These are phyloP conservation scores for Aspergillus hancockii DNA, from an alignment of 495 filamentous ascomycete species.

Conservation along the genomic window DNA sequence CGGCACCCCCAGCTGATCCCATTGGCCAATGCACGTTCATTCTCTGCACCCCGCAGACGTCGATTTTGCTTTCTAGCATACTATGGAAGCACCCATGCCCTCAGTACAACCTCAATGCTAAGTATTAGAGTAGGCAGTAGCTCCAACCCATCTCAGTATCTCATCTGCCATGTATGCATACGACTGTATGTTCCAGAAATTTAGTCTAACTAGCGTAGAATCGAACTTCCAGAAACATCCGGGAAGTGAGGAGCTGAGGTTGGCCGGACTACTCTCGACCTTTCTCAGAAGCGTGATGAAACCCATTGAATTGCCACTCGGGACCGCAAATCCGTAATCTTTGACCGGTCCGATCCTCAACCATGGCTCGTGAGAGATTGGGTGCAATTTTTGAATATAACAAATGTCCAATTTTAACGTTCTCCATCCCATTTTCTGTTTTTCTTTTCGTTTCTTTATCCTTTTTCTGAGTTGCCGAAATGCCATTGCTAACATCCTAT, in stretches of 20 bases:
- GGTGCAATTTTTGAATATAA: slow-evolving; percentile 2
- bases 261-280: not conserved
- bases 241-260: not conserved
- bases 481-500: not conserved
- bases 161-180: not conserved
- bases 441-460: not conserved
- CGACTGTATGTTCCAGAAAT: not conserved
- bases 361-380: slow-evolving; percentile 16
- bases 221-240: not conserved
- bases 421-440: not conserved
- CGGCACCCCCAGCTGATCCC: not conserved
- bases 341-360: slow-evolving; percentile 9
- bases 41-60: slow-evolving; percentile 17
- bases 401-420: slow-evolving; percentile 6
- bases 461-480: not conserved
- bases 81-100: not conserved
- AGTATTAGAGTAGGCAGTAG: not conserved
- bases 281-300: not conserved
- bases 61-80: not conserved
- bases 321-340: slow-evolving; percentile 9
- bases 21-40: slow-evolving; percentile 18
- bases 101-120: not conserved
- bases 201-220: not conserved
- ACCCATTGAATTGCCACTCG: slow-evolving; percentile 4
- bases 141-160: not conserved